A percentile compares a stretch with the other conserved stretches of the same genome.
These are phyloP conservation scores for Fusarium hostae DNA, from an alignment of 2,329 filamentous ascomycete species.

Conservation along the genomic window DNA sequence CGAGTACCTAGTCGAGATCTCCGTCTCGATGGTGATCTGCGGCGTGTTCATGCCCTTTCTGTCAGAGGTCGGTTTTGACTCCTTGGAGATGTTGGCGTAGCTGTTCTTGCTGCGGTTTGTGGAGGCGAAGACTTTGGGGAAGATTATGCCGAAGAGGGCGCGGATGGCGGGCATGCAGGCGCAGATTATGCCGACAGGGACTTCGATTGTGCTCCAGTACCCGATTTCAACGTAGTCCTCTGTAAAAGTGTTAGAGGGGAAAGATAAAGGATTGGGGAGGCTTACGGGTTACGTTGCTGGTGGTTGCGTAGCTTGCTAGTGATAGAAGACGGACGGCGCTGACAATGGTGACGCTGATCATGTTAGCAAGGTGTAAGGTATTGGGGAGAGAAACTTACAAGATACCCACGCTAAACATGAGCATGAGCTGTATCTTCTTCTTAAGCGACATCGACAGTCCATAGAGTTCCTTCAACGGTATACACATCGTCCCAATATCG, in stretches of 20 bases:
- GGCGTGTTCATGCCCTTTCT: background rate
- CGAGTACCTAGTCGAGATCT: background rate
- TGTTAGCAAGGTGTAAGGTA: background rate
- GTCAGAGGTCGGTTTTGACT: background rate
- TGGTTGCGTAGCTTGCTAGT: conserved; percentile 20
- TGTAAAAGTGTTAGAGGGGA: background rate
- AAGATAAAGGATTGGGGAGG: rapidly evolving
- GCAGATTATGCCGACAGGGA: conserved; percentile 47
- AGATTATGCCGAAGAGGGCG: conserved; percentile 26
- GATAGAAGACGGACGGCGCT: conserved; percentile 17
- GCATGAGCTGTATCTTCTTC: conserved; percentile 26
- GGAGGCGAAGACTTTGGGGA: conserved; percentile 29
- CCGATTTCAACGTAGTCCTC: conserved; percentile 42
- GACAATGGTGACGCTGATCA: conserved; percentile 7
- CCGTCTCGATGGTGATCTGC: background rate
- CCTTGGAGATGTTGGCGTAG: conserved; percentile 28
- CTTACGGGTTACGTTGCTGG: conserved; percentile 19
- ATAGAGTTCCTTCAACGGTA: conserved; percentile 13
- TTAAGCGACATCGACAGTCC: background rate
- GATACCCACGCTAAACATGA: conserved; percentile 24
- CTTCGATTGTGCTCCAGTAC: conserved; percentile 47
- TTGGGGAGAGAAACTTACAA: background rate
- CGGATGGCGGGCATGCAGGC: conserved; percentile 45
- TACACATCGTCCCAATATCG: conserved; percentile 50
- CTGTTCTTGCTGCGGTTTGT: conserved; percentile 16